These are phyloP conservation scores for Trypanosoma avium DNA, from an alignment of 208 protist genomes.

Conservation along the genomic window DNA sequence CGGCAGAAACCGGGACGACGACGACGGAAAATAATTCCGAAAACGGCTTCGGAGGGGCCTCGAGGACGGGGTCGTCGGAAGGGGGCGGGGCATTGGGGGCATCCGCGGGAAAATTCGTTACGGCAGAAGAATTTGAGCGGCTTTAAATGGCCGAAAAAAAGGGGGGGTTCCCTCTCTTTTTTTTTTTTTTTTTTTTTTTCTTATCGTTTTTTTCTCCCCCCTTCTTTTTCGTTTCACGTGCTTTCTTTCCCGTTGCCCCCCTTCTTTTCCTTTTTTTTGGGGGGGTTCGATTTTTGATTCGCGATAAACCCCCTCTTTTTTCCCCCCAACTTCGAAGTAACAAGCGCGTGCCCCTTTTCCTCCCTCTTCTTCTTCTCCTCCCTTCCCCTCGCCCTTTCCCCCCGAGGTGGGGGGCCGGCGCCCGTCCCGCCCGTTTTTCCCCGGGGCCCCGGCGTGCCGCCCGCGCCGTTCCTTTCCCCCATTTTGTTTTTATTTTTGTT, in stretches of 20 bases:
- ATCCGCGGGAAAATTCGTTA: too few relatives aligned
- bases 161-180: not conserved
- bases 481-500: not conserved
- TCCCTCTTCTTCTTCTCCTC: not conserved
- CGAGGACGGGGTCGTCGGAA: too few relatives aligned
- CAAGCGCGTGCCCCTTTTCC: not conserved
- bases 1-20: not conserved
- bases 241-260: not conserved
- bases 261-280: not conserved
- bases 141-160: not conserved
- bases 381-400: not conserved
- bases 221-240: not conserved
- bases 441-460: too few relatives aligned
- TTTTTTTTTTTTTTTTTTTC: slow-evolving; percentile 10
- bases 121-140: slow-evolving; percentile 7
- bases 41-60: too few relatives aligned
- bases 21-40: not conserved
- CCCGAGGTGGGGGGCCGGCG: not conserved
- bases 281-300: too few relatives aligned
- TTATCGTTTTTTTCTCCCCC: not conserved
- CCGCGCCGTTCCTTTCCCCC: not conserved
- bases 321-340: too few relatives aligned
- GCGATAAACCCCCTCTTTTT: not conserved
- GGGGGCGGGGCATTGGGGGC: too few relatives aligned
- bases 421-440: not conserved